Base-by-base conservation (phyloP, 805 yeast genomes). In the Lachancea sp. region DNA sequence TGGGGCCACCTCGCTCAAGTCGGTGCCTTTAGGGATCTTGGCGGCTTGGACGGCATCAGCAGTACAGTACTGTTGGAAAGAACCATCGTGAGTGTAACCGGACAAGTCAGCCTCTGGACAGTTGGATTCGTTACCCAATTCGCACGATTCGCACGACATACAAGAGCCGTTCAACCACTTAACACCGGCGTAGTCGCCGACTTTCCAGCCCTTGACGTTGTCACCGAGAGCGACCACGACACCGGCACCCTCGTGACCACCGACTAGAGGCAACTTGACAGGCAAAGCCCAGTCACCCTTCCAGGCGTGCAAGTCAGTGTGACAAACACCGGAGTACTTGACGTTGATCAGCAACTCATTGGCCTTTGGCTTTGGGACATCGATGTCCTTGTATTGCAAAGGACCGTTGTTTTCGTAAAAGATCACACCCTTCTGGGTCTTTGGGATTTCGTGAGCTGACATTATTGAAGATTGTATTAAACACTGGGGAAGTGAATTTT, bases 231-330 rank as follows among this genome's bases (percentile, higher is more conserved):
- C 80, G 41, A 77, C 83, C 47, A 77, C 83, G 28, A 72, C 70
- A 64, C 83, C 82, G 39, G 81, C 80, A 68, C 83, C 83, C 60
- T 77, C 83, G 63, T 77, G 83, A 55, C 83, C 83, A 50, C 83
- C 83, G 35, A 77, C 80, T 48, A 77, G 67, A 28, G 82, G 82
- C 53, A 77, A 64, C 71, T 69, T 48, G 69, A 52, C 75, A 48
- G 68, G 75, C 63, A 82, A 70, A 38, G 94, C 92, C 94, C 95
- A 86, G 69, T 87, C 95, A 58, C 95, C 95, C 62, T 83, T 77
- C 89, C 92, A 84, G 41, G 94, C 95, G 70, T 87, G 96, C 63
- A 87, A 75, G 61, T 86, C 96, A 26, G 95, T 85, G 72, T 88
- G 96, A 68, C 96, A 86, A 42, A 86, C 95, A 67, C 96, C 96